A percentile compares a stretch with the other conserved stretches of the same genome.
Evolutionary conservation across 2,329 filamentous ascomycete species (phyloP).

Genomic region (Alternaria angustiovoidea): DNA sequence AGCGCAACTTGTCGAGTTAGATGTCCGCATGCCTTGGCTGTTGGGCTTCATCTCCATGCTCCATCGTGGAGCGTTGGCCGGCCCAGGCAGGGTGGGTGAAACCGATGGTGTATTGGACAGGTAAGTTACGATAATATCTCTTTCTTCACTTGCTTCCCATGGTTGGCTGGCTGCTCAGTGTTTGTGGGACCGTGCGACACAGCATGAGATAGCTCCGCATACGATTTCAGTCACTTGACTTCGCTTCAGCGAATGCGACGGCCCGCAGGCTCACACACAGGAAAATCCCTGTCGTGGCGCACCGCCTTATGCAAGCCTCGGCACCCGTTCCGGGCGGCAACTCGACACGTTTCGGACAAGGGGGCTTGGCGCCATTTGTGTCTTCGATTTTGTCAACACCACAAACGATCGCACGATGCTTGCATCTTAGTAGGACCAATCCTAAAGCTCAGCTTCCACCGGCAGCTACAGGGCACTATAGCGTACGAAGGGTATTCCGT

Average conservation of each 20-base stretch:
- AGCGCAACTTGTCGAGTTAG: conserved; percentile 75
- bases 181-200: conserved; percentile 37
- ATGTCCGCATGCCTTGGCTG: conserved; percentile 90
- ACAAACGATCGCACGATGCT: conserved; percentile 21
- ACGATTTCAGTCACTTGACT: conserved; percentile 68
- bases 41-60: conserved; percentile 76
- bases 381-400: conserved; percentile 25
- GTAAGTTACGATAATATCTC: conserved; percentile 67
- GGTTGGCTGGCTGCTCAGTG: conserved; percentile 42
- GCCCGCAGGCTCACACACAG: conserved; percentile 47
- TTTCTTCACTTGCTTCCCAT: conserved; percentile 37
- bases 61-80: conserved; percentile 75
- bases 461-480: conserved; percentile 1
- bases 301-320: conserved; percentile 44
- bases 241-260: conserved; percentile 53
- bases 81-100: conserved; percentile 77
- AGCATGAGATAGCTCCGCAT: conserved; percentile 60
- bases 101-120: conserved; percentile 85
- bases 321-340: conserved; percentile 50
- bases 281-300: conserved; percentile 44
- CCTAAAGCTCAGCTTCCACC: conserved; percentile 7
- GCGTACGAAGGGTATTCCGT: conserved; percentile 16
- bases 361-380: conserved; percentile 35
- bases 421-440: conserved; percentile 22
- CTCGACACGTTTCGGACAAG: conserved; percentile 44